Percentiles rank a stretch among this genome's conserved stretches.
phyloP scores from a whole-genome alignment of 768 basidiomycete species.

The Saitozyma sp. region DNA sequence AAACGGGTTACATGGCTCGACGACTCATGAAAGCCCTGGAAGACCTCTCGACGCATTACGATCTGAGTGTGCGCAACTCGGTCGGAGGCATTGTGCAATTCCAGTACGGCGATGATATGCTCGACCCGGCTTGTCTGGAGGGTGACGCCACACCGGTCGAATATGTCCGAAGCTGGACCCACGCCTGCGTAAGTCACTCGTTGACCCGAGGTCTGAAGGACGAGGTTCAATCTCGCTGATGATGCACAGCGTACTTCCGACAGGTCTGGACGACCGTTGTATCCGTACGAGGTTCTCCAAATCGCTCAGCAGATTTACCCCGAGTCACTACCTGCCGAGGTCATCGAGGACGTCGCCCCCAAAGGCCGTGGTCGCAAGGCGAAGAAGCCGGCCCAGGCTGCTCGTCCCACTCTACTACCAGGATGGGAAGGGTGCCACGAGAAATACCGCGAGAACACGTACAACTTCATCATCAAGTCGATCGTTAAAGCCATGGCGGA shows the following conservation, averaged over 20 bases:
- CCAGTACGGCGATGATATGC: slow-evolving; percentile 90
- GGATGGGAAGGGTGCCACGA: slow-evolving; percentile 48
- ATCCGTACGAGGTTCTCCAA: slow-evolving; percentile 83
- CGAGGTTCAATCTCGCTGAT: background rate
- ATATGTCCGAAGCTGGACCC: slow-evolving; percentile 79
- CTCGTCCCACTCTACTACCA: slow-evolving; percentile 8
- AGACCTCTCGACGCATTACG: slow-evolving; percentile 94
- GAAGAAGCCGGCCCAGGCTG: slow-evolving; percentile 53
- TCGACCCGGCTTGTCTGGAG: slow-evolving; percentile 94
- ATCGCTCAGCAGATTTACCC: slow-evolving; percentile 56
- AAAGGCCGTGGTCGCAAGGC: slow-evolving; percentile 14
- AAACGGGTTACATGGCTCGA: slow-evolving; percentile 99
- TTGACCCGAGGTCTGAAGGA: background rate
- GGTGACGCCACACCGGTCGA: slow-evolving; percentile 94
- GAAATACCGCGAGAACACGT: slow-evolving; percentile 48
- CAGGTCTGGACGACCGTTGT: slow-evolving; percentile 63
- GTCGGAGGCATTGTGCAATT: slow-evolving; percentile 96
- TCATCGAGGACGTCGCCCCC: slow-evolving; percentile 57
- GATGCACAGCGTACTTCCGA: slow-evolving; percentile 63
- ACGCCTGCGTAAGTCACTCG: slow-evolving; percentile 64
- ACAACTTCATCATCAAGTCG: slow-evolving; percentile 67
- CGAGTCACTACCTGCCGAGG: slow-evolving; percentile 16
- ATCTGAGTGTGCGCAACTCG: slow-evolving; percentile 91
- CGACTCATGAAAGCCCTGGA: slow-evolving; percentile 99
- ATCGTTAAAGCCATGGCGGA: slow-evolving; percentile 68